Base-by-base conservation (phyloP, 257 asterid genomes). In the Salvia splendens region DNA sequence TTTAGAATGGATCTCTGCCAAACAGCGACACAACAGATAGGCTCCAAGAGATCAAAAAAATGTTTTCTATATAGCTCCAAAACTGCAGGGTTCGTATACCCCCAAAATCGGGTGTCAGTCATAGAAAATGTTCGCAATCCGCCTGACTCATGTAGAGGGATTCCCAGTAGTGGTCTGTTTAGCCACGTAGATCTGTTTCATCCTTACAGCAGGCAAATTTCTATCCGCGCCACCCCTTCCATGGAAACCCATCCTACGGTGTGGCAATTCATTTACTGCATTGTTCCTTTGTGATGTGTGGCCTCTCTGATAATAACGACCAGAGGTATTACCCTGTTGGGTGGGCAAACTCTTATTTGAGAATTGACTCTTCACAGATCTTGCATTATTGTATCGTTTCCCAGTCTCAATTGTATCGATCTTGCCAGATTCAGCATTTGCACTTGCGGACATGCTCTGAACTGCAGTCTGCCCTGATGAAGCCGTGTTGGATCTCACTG, bases 171-270 rank as follows among this genome's bases (percentile, higher is more conserved):
- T 40, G 65, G 84, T 70, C 72, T 91, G 97, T 77, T 90, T 93
- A 35, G 95, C 95, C 54, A 93, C 99, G 50, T 93, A 90, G 69
- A 93, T 83, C 77, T 90, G 99, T 72, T 88, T 90, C 79, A 90
- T 71, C 85, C 85, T 93, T 6, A 85, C 47, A 54, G 86, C 48
- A 15, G 86, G 79, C 58, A 80, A 84, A 12, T 84, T 89, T 80
- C 75, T 88, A 8, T 86, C 92, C 43, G 65, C 78, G 48, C 87
- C 81, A 72, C 76, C 83, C 83, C 96, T 80, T 65, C 95, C 94
- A 57, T 85, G 94, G 81, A 79, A 85, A 48, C 86, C 87, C 82
- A 70, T 78, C 84, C 95, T 81, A 50, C 97, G 93, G 66, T 86
- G 84, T 56, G 86, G 67, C 86, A 85, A 80, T 4, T 90, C 99